Conservation (phyloP, 78 protist genomes). For the Pigoraptor vietnamica region DNA sequence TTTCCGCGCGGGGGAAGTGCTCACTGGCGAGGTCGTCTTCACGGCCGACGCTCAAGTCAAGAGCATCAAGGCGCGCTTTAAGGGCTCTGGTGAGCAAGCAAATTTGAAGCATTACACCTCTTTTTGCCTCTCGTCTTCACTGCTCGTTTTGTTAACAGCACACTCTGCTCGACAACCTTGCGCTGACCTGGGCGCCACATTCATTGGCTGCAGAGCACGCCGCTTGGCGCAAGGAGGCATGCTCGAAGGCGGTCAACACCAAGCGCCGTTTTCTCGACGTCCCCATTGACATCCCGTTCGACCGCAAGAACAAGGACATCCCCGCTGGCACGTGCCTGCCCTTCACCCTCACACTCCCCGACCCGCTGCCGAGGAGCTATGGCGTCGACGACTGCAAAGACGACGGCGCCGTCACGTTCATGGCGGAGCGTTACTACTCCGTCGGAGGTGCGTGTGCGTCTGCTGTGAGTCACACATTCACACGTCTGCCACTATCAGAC, state of each 20-base stretch:
- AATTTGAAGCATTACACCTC: too few relatives aligned
- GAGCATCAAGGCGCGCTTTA: background rate
- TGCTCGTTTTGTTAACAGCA: too few relatives aligned
- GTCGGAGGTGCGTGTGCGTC: too few relatives aligned
- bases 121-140: too few relatives aligned
- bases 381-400: background rate
- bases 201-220: background rate
- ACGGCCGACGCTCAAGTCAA: background rate
- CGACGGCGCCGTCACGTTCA: background rate
- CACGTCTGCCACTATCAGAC: too few relatives aligned
- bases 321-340: background rate
- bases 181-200: background rate
- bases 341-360: background rate
- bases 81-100: background rate
- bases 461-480: too few relatives aligned
- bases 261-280: background rate
- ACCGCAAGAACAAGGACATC: background rate
- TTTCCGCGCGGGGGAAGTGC: background rate
- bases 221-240: background rate
- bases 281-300: background rate
- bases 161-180: background rate
- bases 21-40: background rate
- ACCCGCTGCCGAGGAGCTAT: background rate
- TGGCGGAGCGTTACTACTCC: background rate
- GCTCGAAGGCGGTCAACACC: background rate